Conservation (phyloP, 306 rosid genomes). For the Prunus padus region DNA sequence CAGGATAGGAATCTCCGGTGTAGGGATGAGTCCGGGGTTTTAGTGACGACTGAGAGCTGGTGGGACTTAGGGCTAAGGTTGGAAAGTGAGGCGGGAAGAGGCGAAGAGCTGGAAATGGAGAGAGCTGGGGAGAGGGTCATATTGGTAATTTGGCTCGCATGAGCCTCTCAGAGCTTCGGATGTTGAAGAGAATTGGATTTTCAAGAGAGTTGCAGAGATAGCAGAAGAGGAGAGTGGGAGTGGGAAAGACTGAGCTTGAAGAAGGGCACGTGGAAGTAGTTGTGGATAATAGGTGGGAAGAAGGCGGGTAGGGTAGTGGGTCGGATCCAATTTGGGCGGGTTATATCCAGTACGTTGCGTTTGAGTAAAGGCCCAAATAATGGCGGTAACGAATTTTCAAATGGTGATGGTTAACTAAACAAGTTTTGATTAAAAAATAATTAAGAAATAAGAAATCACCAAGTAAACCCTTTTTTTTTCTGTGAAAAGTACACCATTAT, state of each 20-base stretch:
- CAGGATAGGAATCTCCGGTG: constrained; percentile 17
- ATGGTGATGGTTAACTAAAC: neutral
- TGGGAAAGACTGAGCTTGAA: constrained; percentile 24
- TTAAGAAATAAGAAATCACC: no score
- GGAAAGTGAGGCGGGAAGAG: constrained; percentile 38
- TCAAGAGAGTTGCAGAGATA: constrained; percentile 14
- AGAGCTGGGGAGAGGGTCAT: constrained; percentile 60
- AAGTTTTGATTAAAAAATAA: no score
- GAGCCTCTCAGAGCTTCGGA: constrained; percentile 13
- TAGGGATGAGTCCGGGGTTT: neutral
- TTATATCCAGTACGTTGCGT: neutral
- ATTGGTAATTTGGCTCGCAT: constrained; percentile 35
- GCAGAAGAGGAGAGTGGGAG: constrained; percentile 11
- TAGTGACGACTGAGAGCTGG: constrained; percentile 33
- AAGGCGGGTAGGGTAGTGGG: neutral
- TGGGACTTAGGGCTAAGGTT: constrained; percentile 28
- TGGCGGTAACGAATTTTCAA: constrained; percentile 44
- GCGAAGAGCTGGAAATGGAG: constrained; percentile 44
- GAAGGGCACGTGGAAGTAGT: constrained; percentile 62
- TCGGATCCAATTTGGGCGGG: constrained; percentile 12
- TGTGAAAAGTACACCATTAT: no score
- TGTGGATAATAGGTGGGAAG: constrained; percentile 53
- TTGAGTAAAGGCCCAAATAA: neutral
- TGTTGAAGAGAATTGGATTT: constrained; percentile 6
- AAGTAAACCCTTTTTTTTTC: no score